Evolutionary conservation across 306 rosid genomes (phyloP), one percentile per base, ranked within the genome.

Genomic region (Albizia julibrissin): DNA sequence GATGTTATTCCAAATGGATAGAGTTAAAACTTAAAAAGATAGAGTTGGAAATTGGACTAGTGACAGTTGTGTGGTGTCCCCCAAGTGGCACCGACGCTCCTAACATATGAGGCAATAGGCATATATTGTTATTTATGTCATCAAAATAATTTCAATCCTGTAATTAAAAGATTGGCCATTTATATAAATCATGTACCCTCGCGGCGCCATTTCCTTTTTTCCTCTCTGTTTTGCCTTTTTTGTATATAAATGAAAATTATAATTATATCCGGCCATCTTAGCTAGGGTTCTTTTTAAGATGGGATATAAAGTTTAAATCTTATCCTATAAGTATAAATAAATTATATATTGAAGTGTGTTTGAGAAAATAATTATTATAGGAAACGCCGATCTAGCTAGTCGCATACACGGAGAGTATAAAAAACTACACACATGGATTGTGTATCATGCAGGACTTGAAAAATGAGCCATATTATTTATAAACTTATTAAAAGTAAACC

Each of bases 61-160:
- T 24, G 67, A 61, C 67, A 61, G 34, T 26, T 61, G 8, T 26
- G 67, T 24, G 33, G 67, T 4, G 19, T 3, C 8, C 16, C 34
- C 67, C 67, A 26, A 61, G 67, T 24, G 33, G 67, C 67, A 61
- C 67, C 67, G 67, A 61, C 67, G 67, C 27, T 58, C 27, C 29
- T 1, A 24, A 61, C 67, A 22, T 61, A 18, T 0, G 31, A n/a
- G 14, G 15, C 27, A 8, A 14, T 50, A 49, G 18, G n/a, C 10
- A 47, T 47, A 47, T 19, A 21, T 18, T 8, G 22, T 56, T 24
- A 59, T 59, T 22, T 0, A 10, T 59, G 31, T 24, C 31, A 2
- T 11, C 66, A 59, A 59, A 59, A 22, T 27, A 11, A 62, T 62
- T 27, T 27, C 33, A 1, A 24, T 21, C 37, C 13, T 62, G 2